A percentile compares a stretch with the other conserved stretches of the same genome.
Conservation (phyloP, 2,329 filamentous ascomycete genomes). For the Akanthomyces muscarius region DNA sequence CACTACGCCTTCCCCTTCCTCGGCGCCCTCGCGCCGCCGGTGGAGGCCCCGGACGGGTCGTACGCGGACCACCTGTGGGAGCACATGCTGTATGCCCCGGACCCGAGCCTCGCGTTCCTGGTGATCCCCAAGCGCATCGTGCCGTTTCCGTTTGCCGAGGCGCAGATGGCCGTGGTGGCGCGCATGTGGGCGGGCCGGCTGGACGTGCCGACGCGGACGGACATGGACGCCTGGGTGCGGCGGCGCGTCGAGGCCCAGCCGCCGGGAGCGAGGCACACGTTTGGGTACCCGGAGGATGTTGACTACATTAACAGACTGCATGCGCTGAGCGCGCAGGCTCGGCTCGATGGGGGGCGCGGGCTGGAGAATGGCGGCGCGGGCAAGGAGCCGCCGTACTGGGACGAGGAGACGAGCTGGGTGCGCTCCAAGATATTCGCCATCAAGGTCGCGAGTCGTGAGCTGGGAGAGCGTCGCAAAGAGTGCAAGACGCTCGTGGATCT, state of each 20-base stretch:
- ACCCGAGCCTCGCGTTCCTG: constrained; percentile 64
- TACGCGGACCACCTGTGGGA: constrained; percentile 66
- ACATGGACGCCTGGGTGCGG: constrained; percentile 62
- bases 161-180: constrained; percentile 62
- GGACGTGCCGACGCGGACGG: constrained; percentile 44
- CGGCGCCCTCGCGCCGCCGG: constrained; percentile 36
- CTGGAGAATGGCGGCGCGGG: constrained; percentile 36
- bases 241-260: constrained; percentile 42
- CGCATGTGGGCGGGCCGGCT: constrained; percentile 63
- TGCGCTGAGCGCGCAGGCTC: constrained; percentile 42
- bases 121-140: constrained; percentile 65
- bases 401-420: constrained; percentile 36
- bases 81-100: constrained; percentile 62
- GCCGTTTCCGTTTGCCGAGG: constrained; percentile 68
- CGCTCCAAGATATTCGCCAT: constrained; percentile 38
- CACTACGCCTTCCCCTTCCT: constrained; percentile 77
- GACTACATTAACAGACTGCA: constrained; percentile 58
- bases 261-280: constrained; percentile 36
- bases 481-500: constrained; percentile 34
- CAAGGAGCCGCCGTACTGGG: constrained; percentile 38
- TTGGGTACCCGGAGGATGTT: constrained; percentile 50
- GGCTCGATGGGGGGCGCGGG: constrained; percentile 18
- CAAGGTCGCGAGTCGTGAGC: constrained; percentile 35
- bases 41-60: constrained; percentile 57
- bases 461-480: constrained; percentile 33